phyloP scores from a whole-genome alignment of 345 rosid genomes.

The Boechera divaricarpa region DNA sequence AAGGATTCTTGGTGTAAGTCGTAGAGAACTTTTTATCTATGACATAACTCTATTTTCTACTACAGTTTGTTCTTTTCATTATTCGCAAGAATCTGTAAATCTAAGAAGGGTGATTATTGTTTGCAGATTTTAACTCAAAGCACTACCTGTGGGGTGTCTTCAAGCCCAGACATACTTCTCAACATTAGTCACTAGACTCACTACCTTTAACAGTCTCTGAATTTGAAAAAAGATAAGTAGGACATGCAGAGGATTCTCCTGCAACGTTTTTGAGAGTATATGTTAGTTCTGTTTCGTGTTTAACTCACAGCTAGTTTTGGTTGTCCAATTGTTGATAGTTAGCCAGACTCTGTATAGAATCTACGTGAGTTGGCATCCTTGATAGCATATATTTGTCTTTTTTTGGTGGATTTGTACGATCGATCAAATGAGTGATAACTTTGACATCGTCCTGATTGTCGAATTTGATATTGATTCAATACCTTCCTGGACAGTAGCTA shows the following conservation, averaged over 20 bases:
- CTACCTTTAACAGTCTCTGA: slow-evolving; percentile 6
- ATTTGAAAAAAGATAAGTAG: slow-evolving; percentile 29
- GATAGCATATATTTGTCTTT: slow-evolving; percentile 1
- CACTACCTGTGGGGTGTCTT: slow-evolving; percentile 79
- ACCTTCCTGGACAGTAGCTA: neutral
- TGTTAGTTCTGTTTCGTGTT: slow-evolving; percentile 8
- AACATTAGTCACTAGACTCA: slow-evolving; percentile 7
- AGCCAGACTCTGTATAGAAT: slow-evolving; percentile 18
- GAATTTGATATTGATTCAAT: neutral
- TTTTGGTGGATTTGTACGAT: neutral
- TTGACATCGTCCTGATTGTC: slow-evolving; percentile 4
- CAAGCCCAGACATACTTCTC: slow-evolving; percentile 50
- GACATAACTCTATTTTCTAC: neutral
- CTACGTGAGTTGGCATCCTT: neutral
- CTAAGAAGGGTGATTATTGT: slow-evolving; percentile 18
- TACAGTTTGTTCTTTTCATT: neutral
- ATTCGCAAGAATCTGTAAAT: neutral
- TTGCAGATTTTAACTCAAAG: slow-evolving; percentile 61
- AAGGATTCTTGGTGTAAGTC: slow-evolving; percentile 63
- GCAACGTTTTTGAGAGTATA: neutral
- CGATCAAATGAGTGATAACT: neutral
- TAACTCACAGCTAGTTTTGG: neutral
- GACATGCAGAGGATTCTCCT: neutral
- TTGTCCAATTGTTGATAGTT: slow-evolving; percentile 5
- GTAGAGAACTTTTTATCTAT: neutral